phyloP scores from a whole-genome alignment of 2,329 filamentous ascomycete genomes.

The Monilinia fructicola region DNA sequence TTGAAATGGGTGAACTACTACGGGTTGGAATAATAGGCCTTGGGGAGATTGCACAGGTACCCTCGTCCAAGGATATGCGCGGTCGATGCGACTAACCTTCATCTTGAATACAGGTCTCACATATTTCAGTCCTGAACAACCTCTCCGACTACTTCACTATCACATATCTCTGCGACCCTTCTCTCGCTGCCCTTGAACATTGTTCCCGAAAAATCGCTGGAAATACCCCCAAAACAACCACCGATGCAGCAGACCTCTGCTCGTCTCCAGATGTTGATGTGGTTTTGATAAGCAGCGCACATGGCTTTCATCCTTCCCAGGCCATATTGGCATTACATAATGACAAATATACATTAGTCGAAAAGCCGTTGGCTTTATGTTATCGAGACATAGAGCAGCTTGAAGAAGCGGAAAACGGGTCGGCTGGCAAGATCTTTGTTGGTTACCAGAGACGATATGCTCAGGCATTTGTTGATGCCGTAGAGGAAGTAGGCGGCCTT shows the following conservation, averaged over 20 bases:
- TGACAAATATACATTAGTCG: slow-evolving; percentile 58
- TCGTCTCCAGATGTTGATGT: slow-evolving; percentile 28
- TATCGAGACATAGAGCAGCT: slow-evolving; percentile 49
- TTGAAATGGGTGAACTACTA: slow-evolving; percentile 20
- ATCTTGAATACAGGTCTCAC: slow-evolving; percentile 42
- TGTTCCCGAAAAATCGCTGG: slow-evolving; percentile 39
- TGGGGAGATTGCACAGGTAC: slow-evolving; percentile 49
- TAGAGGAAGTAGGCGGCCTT: slow-evolving; percentile 54
- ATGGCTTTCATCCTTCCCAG: slow-evolving; percentile 56
- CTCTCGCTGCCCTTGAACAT: slow-evolving; percentile 43
- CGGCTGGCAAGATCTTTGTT: slow-evolving; percentile 52
- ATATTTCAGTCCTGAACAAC: slow-evolving; percentile 49
- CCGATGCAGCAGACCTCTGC: slow-evolving; percentile 21
- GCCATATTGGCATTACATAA: slow-evolving; percentile 52
- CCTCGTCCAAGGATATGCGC: not conserved
- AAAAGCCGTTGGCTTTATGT: slow-evolving; percentile 57
- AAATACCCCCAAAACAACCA: slow-evolving; percentile 34
- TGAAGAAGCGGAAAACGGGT: slow-evolving; percentile 48
- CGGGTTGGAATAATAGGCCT: slow-evolving; percentile 42
- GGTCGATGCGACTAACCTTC: not conserved
- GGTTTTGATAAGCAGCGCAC: slow-evolving; percentile 52
- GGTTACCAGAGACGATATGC: slow-evolving; percentile 64
- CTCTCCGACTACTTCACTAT: slow-evolving; percentile 40
- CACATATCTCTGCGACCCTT: slow-evolving; percentile 44
- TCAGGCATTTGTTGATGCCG: slow-evolving; percentile 51